A percentile compares a stretch with the other conserved stretches of the same genome.
phyloP scores from a whole-genome alignment of 768 basidiomycete species.

The Suillus placidus region DNA sequence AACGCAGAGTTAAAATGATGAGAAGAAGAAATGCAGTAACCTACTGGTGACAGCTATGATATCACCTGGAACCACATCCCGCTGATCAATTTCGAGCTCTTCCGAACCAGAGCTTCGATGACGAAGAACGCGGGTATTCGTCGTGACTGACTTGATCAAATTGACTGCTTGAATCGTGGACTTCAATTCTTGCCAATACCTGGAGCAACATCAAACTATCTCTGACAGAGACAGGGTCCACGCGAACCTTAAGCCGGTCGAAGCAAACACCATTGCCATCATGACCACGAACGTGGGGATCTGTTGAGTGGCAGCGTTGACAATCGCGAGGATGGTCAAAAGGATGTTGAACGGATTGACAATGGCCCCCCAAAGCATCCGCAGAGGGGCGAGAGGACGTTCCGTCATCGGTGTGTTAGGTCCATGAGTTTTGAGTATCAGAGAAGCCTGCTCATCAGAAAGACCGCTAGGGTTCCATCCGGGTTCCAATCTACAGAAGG shows the following conservation, averaged over 20 bases:
- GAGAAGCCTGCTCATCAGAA: conserved; percentile 21
- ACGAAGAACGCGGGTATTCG: conserved; percentile 37
- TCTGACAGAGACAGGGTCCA: not conserved
- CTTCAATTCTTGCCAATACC: conserved; percentile 38
- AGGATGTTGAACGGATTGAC: conserved; percentile 40
- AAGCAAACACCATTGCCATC: conserved; percentile 39
- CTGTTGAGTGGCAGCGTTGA: conserved; percentile 38
- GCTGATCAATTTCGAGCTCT: conserved; percentile 34
- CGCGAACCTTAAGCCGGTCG: conserved; percentile 33
- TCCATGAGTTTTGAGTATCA: conserved; percentile 27
- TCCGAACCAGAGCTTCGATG: conserved; percentile 20
- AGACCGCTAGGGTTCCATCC: conserved; percentile 29
- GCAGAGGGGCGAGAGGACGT: conserved; percentile 32
- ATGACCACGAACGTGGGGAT: conserved; percentile 37
- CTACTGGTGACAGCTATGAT: conserved; percentile 34
- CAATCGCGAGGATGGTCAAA: conserved; percentile 31
- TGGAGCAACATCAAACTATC: not conserved
- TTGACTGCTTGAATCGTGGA: conserved; percentile 39
- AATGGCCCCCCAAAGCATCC: conserved; percentile 35
- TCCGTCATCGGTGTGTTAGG: conserved; percentile 33
- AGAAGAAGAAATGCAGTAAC: not conserved
- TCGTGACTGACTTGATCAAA: conserved; percentile 36
- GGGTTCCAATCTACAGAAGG: conserved; percentile 26
- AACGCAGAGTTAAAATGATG: not conserved
- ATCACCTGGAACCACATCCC: conserved; percentile 37